Base-by-base conservation (phyloP, 306 rosid genomes). In the Citrullus colocynthis region DNA sequence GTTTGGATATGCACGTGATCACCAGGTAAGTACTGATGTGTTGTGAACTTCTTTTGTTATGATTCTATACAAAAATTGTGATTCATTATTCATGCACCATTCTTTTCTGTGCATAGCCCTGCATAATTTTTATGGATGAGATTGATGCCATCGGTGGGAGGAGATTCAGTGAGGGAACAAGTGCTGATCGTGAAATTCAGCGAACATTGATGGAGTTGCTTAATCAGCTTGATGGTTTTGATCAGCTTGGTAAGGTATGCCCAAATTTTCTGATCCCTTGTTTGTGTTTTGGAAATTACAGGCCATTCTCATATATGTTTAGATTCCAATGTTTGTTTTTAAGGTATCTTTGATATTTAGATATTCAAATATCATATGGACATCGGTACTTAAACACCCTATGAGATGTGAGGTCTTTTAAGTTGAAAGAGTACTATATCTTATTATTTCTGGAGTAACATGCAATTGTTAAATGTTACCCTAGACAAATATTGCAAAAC, bases 141-240 rank as follows among this genome's bases (percentile, higher is more conserved):
- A 96, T 96, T 21, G 99, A 96, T 83, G 99, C 98, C 83, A 96
- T 96, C 83, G 99, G 99, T 81, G 99, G 99, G 52, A 97, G 98
- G 49, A 97, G 99, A 65, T 91, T 96, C 78, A 96, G 97, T 57
- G 96, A 89, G 83, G 99, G 99, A 83, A 96, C 98, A 66, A 92
- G 99, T 83, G 96, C 97, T 4, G 99, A 96, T 79, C 97, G 99
- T 81, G 99, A 96, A 84, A 91, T 96, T 85, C 99, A 96, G 62
- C 88, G 99, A 82, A 96, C 99, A 9, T 83, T 96, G 48, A 90
- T 96, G 98, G 99, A 96, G 84, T 81, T 96, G 74, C 98, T 92
- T 80, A 92, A 96, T 85, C 99, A 96, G 85, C 90, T 96, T 60
- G 99, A 96, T 83, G 99, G 99, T 45, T 96, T 96, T 88, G 98